phyloP scores from a whole-genome alignment of 176 grass and related monocot genomes.

The Avena atlantica region DNA sequence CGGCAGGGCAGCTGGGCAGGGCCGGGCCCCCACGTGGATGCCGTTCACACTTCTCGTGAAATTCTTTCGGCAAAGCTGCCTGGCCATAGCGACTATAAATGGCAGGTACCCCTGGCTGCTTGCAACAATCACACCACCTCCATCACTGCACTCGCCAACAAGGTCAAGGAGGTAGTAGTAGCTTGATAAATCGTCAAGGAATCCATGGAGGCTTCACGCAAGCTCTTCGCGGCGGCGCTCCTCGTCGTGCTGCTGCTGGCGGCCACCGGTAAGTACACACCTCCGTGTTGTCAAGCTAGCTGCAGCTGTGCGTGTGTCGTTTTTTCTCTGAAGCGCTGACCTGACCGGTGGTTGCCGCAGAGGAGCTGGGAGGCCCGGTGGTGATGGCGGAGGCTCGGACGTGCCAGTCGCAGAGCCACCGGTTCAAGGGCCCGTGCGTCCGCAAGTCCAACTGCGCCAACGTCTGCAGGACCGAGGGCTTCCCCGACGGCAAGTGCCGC shows the following conservation, averaged over 20 bases:
- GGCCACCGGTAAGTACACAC: conserved; percentile 33
- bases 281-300: too few relatives aligned
- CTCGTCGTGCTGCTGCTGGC: conserved; percentile 47
- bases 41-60: neutral
- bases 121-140: neutral
- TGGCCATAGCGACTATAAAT: neutral
- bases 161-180: too few relatives aligned
- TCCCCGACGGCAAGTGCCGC: conserved; percentile 63
- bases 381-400: conserved; percentile 62
- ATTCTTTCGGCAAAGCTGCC: neutral
- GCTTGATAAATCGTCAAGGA: too few relatives aligned
- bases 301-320: too few relatives aligned
- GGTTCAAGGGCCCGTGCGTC: conserved; percentile 68
- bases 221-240: conserved; percentile 33
- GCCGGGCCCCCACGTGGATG: neutral
- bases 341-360: neutral
- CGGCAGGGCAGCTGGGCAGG: neutral
- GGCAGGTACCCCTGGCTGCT: neutral
- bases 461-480: conserved; percentile 81
- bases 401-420: conserved; percentile 74
- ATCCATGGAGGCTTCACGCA: conserved; percentile 46
- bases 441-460: conserved; percentile 60
- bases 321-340: neutral
- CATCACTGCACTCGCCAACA: neutral
- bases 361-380: conserved; percentile 50